Evolutionary conservation across 2,329 filamentous ascomycete genomes (phyloP).

Genomic region (Ceratocystiopsis sp.): DNA sequence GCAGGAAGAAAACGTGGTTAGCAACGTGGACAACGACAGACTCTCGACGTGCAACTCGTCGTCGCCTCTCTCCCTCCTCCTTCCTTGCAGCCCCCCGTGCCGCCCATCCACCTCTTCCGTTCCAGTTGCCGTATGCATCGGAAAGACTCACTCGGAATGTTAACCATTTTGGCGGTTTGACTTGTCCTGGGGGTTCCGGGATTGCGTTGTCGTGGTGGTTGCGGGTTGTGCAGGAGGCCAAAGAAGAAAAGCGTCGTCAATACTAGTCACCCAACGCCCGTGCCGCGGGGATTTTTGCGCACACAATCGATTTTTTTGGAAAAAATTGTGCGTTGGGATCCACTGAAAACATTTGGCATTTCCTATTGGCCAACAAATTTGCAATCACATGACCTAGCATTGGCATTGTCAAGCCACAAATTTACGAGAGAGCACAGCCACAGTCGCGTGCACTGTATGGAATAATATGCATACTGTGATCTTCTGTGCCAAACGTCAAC

Average conservation of each 20-base stretch:
- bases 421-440: neutral
- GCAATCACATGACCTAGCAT: too few species aligned
- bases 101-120: too few species aligned
- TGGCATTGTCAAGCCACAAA: too few species aligned
- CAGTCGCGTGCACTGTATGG: too few species aligned
- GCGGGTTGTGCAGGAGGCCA: constrained; percentile 3
- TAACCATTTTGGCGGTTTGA: constrained; percentile 38
- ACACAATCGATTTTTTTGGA: constrained; percentile 5
- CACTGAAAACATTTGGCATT: neutral
- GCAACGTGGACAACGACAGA: neutral
- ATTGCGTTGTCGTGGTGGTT: constrained; percentile 4
- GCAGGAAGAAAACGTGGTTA: constrained; percentile 3
- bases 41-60: too few species aligned
- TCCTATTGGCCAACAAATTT: neutral
- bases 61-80: too few species aligned
- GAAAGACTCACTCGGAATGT: constrained; percentile 45
- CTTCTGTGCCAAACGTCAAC: too few species aligned
- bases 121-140: too few species aligned
- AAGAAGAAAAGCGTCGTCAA: neutral
- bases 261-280: neutral
- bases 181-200: constrained; percentile 1
- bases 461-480: too few species aligned
- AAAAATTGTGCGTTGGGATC: constrained; percentile 7
- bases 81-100: too few species aligned
- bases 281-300: constrained; percentile 1